phyloP scores from a whole-genome alignment of 345 rosid genomes.

The Linum tenue region DNA sequence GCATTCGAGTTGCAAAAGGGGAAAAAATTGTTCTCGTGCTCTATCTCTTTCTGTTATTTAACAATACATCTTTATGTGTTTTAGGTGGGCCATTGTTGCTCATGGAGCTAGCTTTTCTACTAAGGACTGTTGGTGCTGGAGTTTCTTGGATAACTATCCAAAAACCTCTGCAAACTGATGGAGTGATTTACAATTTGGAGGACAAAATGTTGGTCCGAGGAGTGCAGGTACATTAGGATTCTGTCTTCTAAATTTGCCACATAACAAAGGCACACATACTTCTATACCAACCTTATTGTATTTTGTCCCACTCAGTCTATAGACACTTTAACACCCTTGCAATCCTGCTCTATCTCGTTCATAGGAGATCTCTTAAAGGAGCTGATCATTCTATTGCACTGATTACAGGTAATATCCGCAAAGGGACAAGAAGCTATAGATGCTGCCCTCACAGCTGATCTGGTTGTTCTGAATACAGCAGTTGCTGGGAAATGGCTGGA shows the following conservation, averaged over 20 bases:
- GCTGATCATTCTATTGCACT: background rate
- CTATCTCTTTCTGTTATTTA: background rate
- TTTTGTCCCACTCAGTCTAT: too few relatives aligned
- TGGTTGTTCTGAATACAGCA: conserved; percentile 85
- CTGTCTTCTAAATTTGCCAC: background rate
- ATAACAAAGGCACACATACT: too few relatives aligned
- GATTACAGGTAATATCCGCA: conserved; percentile 45
- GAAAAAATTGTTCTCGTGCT: too few relatives aligned
- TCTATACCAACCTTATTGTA: too few relatives aligned
- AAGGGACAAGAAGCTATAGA: conserved; percentile 60
- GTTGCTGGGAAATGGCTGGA: conserved; percentile 95
- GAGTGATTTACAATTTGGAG: conserved; percentile 58
- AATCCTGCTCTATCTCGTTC: background rate
- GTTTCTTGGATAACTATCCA: conserved; percentile 81
- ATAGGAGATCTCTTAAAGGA: background rate
- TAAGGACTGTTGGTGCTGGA: conserved; percentile 60
- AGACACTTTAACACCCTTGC: too few relatives aligned
- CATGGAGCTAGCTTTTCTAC: conserved; percentile 80
- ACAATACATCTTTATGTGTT: background rate
- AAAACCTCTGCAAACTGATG: conserved; percentile 53
- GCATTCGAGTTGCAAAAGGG: too few relatives aligned
- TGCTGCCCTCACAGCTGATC: conserved; percentile 59
- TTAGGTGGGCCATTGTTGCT: conserved; percentile 77
- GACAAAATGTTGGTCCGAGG: conserved; percentile 79
- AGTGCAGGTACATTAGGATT: conserved; percentile 41